Conservation (phyloP, 2,329 filamentous ascomycete species). For the Phialophora chinensis region DNA sequence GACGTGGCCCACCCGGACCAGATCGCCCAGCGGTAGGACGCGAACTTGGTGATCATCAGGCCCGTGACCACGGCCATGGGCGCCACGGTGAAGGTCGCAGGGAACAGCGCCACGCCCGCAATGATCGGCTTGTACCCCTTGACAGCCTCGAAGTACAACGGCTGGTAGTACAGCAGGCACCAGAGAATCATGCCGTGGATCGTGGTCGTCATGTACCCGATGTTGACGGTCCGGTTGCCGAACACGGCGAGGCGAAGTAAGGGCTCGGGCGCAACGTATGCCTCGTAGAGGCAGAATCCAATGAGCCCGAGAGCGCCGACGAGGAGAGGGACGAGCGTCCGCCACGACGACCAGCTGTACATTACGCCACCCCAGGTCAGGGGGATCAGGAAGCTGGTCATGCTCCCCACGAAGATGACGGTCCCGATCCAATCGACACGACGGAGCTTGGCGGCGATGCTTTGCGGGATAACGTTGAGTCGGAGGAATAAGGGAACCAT, state of each 20-base stretch:
- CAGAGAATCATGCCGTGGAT: conserved; percentile 60
- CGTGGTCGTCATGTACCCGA: conserved; percentile 60
- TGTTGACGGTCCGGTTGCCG: conserved; percentile 53
- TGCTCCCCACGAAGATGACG: conserved; percentile 64
- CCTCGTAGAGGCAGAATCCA: conserved; percentile 62
- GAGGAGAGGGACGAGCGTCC: conserved; percentile 66
- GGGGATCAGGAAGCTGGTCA: conserved; percentile 66
- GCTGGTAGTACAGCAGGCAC: conserved; percentile 62
- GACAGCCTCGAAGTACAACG: conserved; percentile 53
- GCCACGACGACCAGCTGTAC: conserved; percentile 68
- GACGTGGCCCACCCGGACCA: conserved; percentile 67
- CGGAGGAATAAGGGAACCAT: conserved; percentile 61
- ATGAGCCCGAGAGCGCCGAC: conserved; percentile 60
- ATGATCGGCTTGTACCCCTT: conserved; percentile 61
- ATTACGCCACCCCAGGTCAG: conserved; percentile 70
- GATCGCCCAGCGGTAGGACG: conserved; percentile 65
- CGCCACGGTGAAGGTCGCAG: conserved; percentile 67
- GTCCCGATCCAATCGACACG: conserved; percentile 69
- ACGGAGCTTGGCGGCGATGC: conserved; percentile 56
- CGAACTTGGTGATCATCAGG: conserved; percentile 60
- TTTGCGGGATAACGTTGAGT: conserved; percentile 56
- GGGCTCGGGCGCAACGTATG: conserved; percentile 57
- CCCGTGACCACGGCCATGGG: conserved; percentile 65
- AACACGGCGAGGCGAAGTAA: conserved; percentile 56
- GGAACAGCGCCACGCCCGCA: conserved; percentile 63